phyloP scores from a whole-genome alignment of 179 eudicot species.

The Amaranthus tricolor region DNA sequence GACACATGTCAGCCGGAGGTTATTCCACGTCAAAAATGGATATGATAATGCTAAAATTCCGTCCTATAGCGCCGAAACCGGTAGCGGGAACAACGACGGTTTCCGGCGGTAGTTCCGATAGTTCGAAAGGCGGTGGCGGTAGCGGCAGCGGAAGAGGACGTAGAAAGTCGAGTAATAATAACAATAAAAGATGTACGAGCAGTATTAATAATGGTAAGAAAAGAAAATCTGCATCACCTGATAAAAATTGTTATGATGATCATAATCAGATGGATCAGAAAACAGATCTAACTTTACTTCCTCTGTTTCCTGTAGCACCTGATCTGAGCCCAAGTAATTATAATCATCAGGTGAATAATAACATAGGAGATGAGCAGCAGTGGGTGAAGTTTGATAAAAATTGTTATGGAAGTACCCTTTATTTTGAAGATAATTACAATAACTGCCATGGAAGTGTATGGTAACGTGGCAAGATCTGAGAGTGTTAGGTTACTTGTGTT shows the following conservation, averaged over 20 bases:
- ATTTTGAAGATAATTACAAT: slow-evolving; percentile 16
- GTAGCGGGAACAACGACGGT: neutral
- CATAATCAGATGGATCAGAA: neutral
- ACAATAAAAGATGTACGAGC: neutral
- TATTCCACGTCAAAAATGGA: slow-evolving; percentile 34
- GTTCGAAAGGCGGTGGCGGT: slow-evolving; percentile 10
- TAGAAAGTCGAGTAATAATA: slow-evolving; percentile 23
- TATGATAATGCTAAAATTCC: slow-evolving; percentile 44
- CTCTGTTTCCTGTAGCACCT: slow-evolving; percentile 26
- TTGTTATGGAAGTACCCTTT: neutral
- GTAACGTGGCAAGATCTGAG: slow-evolving; percentile 13
- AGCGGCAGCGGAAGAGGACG: slow-evolving; percentile 20
- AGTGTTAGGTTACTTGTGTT: no score
- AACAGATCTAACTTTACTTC: slow-evolving; percentile 11
- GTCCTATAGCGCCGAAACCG: slow-evolving; percentile 62
- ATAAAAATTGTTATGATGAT: neutral
- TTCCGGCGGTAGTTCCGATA: neutral
- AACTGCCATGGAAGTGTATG: slow-evolving; percentile 4
- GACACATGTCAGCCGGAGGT: neutral
- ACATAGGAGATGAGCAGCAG: neutral
- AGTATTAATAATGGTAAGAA: neutral
- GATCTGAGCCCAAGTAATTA: slow-evolving; percentile 21
- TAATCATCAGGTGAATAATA: neutral
- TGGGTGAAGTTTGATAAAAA: neutral
- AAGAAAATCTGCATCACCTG: slow-evolving; percentile 11